Evolutionary conservation across 179 eudicot species (phyloP), one percentile per base, ranked within the genome.

Genomic region (Pouteria campechiana): DNA sequence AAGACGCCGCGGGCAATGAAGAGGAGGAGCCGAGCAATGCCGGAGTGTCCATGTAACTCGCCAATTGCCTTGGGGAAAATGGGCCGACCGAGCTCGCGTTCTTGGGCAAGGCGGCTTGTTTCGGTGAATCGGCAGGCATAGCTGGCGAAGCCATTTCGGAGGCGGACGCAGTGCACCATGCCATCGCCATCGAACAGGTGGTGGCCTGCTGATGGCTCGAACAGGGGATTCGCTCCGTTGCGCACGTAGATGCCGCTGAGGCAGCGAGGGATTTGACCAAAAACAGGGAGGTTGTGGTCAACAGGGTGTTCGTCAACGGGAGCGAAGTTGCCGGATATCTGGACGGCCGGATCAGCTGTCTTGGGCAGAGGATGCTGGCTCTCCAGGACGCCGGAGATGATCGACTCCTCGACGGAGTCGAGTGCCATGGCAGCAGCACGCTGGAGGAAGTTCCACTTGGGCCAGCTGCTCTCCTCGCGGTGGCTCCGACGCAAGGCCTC

Each of bases 151-250:
- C 74, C 76, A 32, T 54, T 44, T 2, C 39, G 35, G 68, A 79
- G 54, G n/a, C 46, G 50, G 1, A 80, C 78, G 10, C 83, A 76
- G 44, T 81, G 94, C 9, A 81, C 68, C 89, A 76, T 76, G 7
- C 89, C 85, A 21, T 83, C 89, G 3, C 88, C 83, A 56, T 83
- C 85, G 28, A 68, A 74, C 14, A 68, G 44, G 44, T 78, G 87
- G 62, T 78, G 87, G 4, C 87, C 87, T 7, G 82, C 65, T 3
- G 54, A 35, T 0, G 83, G 87, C 17, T 65, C 52, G 43, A 60
- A 60, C 1, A 75, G 42, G 1, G 87, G 87, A 60, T 78, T 78
- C 0, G 87, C 87, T 0, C 87, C 87, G 46, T 78, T 78, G 0
- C 87, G 37, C 0, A 75, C 61, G 38, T 78, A 78, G 3, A 72